Evolutionary conservation across 2,329 filamentous ascomycete genomes (phyloP).

Genomic region (Myriosclerotinia scirpicola): DNA sequence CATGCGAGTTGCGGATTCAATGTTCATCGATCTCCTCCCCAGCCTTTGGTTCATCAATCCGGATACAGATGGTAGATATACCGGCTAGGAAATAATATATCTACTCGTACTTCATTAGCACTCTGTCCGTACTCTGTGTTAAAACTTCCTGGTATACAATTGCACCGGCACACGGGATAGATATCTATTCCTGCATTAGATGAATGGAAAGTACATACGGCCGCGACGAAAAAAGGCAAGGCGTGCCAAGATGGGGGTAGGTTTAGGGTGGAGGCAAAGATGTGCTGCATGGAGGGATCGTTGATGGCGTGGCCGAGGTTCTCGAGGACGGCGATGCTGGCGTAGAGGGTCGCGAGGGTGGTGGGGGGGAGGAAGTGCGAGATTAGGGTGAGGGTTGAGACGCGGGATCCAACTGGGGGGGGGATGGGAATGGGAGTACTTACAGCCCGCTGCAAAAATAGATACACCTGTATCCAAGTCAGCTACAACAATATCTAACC

Average conservation of each 20-base stretch:
- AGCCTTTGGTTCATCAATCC: background rate
- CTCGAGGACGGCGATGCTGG: slow-evolving; percentile 37
- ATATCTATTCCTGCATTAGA: background rate
- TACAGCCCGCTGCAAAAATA: slow-evolving; percentile 38
- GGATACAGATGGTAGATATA: slow-evolving; percentile 12
- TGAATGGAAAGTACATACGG: slow-evolving; percentile 31
- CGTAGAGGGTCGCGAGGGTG: slow-evolving; percentile 37
- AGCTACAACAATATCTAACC: background rate
- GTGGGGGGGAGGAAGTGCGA: slow-evolving; percentile 35
- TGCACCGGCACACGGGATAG: background rate
- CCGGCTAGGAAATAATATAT: slow-evolving; percentile 17
- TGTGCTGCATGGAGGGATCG: slow-evolving; percentile 38
- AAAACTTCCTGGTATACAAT: too few species aligned
- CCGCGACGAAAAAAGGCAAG: slow-evolving; percentile 38
- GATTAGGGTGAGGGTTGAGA: slow-evolving; percentile 36
- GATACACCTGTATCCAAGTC: slow-evolving; percentile 30
- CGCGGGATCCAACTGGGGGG: slow-evolving; percentile 32
- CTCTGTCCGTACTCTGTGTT: too few species aligned
- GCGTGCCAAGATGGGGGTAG: slow-evolving; percentile 35
- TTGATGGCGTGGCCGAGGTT: slow-evolving; percentile 38
- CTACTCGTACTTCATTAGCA: background rate
- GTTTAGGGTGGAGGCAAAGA: slow-evolving; percentile 35
- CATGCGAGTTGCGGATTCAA: background rate
- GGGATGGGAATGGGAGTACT: slow-evolving; percentile 28
- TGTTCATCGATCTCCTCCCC: background rate